These are phyloP conservation scores for Scheffersomyces insectosa DNA, from an alignment of 1,139 yeast species.

Conservation along the genomic window DNA sequence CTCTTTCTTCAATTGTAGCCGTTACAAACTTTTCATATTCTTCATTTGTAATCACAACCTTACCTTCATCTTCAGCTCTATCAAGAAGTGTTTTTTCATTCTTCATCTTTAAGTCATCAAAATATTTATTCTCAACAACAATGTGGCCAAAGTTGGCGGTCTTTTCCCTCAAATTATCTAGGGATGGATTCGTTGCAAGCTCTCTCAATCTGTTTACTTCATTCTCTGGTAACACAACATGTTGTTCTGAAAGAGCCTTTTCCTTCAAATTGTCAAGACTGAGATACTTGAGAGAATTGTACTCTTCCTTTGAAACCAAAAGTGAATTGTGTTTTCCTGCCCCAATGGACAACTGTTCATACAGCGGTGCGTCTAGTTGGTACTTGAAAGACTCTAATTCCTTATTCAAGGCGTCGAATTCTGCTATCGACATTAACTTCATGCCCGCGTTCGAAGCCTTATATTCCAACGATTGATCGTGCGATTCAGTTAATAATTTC, in stretches of 20 bases:
- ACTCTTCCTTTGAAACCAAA: not conserved
- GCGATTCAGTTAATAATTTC: constrained; percentile 5
- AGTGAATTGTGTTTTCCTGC: constrained; percentile 18
- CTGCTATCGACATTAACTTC: constrained; percentile 13
- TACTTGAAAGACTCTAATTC: constrained; percentile 11
- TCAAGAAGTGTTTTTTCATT: constrained; percentile 15
- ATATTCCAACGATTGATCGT: constrained; percentile 19
- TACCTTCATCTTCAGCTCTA: constrained; percentile 19
- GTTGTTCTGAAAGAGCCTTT: not conserved
- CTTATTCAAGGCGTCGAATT: constrained; percentile 9
- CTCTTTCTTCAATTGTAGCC: constrained; percentile 16
- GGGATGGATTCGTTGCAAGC: not conserved
- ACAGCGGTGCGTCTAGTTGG: constrained; percentile 17
- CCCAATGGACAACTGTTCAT: constrained; percentile 20
- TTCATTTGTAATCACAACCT: constrained; percentile 15
- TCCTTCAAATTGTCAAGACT: not conserved
- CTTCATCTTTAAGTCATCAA: constrained; percentile 7
- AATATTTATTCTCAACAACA: constrained; percentile 10
- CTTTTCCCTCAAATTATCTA: not conserved
- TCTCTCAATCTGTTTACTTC: not conserved
- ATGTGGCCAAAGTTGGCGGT: constrained; percentile 10
- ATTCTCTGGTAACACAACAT: not conserved
- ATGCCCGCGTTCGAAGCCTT: constrained; percentile 17
- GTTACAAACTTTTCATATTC: constrained; percentile 15
- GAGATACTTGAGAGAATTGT: not conserved